Percentiles rank a stretch among this genome's conserved stretches.
Evolutionary conservation across 2,329 filamentous ascomycete species (phyloP).

Genomic region (Sarocladium brachiariae): DNA sequence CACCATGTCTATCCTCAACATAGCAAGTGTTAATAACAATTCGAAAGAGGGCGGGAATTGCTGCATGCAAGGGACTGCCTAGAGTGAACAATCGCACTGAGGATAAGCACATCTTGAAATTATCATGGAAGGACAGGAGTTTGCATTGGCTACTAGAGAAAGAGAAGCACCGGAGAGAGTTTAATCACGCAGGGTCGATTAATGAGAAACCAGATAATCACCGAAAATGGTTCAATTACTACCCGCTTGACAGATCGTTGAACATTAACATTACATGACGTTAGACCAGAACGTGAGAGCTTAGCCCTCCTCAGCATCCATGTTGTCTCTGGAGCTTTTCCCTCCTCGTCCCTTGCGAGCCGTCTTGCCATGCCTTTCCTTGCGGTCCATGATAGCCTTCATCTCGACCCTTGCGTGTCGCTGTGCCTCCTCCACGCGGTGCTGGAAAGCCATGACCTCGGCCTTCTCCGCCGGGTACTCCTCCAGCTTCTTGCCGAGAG

Average conservation of each 20-base stretch:
- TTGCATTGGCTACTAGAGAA: too few relatives aligned
- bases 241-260: too few relatives aligned
- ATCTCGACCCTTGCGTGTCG: slow-evolving; percentile 71
- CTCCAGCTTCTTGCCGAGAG: slow-evolving; percentile 67
- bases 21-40: too few relatives aligned
- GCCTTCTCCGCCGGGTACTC: slow-evolving; percentile 68
- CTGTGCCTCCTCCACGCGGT: slow-evolving; percentile 77
- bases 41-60: too few relatives aligned
- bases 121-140: too few relatives aligned
- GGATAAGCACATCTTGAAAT: too few relatives aligned
- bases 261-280: slow-evolving; percentile 5
- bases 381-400: slow-evolving; percentile 70
- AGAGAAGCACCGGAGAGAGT: too few relatives aligned
- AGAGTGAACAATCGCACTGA: too few relatives aligned
- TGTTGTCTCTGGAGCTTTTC: slow-evolving; percentile 49
- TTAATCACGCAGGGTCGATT: too few relatives aligned
- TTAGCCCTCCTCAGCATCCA: slow-evolving; percentile 71
- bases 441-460: slow-evolving; percentile 75
- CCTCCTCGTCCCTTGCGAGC: slow-evolving; percentile 32
- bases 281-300: neutral
- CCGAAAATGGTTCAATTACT: neutral
- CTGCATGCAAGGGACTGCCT: too few relatives aligned
- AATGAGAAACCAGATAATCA: too few relatives aligned
- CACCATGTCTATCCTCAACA: too few relatives aligned
- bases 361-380: slow-evolving; percentile 44